These are phyloP conservation scores for Heterobasidion occidentale DNA, from an alignment of 1,284 basidiomycete species.

Conservation along the genomic window DNA sequence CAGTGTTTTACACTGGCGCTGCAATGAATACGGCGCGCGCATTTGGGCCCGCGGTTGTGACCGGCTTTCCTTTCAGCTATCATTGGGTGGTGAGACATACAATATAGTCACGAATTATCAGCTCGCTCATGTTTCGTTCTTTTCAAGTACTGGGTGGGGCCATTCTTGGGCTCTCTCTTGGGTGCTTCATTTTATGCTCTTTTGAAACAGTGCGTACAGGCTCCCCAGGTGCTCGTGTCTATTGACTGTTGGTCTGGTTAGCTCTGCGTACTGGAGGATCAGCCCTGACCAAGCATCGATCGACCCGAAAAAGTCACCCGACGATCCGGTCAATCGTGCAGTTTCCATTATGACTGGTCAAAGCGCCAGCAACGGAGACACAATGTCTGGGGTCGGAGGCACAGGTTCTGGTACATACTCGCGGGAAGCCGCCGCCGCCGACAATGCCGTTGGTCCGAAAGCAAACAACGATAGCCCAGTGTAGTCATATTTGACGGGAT, in stretches of 20 bases:
- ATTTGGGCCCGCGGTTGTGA: conserved; percentile 68
- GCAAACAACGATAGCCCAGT: too few relatives aligned
- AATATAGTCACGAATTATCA: conserved; percentile 6
- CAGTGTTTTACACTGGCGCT: conserved; percentile 50
- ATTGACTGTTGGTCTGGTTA: conserved; percentile 10
- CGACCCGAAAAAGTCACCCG: conserved; percentile 30
- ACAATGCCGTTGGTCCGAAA: too few relatives aligned
- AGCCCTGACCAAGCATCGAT: conserved; percentile 44
- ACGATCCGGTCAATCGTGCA: conserved; percentile 19
- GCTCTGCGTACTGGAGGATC: conserved; percentile 41
- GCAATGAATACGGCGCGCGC: conserved; percentile 67
- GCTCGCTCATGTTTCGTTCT: not conserved
- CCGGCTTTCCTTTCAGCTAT: conserved; percentile 40
- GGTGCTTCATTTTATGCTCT: conserved; percentile 48
- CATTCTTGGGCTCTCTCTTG: conserved; percentile 51
- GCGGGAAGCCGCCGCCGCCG: too few relatives aligned
- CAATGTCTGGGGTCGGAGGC: too few relatives aligned
- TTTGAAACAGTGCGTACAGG: conserved; percentile 39
- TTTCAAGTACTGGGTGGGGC: conserved; percentile 53
- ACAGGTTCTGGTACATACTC: too few relatives aligned
- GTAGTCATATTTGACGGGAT: too few relatives aligned
- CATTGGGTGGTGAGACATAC: conserved; percentile 52
- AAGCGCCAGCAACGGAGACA: too few relatives aligned
- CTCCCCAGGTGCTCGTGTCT: not conserved
- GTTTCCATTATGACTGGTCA: not conserved